Conservation (phyloP, 257 asterid species). For the Asclepias syriaca region DNA sequence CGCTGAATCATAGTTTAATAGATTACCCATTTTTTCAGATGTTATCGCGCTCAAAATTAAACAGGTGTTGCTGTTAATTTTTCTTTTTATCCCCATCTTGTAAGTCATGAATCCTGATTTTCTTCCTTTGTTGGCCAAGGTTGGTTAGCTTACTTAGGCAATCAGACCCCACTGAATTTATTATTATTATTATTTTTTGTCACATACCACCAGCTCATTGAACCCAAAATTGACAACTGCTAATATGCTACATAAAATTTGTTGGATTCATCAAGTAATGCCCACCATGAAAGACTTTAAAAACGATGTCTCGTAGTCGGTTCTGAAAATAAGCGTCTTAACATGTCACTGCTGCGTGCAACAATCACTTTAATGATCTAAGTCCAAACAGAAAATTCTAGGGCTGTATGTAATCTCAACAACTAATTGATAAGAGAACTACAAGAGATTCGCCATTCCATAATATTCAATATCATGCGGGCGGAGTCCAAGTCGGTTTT, state of each 20-base stretch:
- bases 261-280: background rate
- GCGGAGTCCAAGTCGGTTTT: background rate
- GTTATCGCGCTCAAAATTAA: too few relatives aligned
- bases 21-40: too few relatives aligned
- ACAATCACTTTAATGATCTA: background rate
- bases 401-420: background rate
- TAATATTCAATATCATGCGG: background rate
- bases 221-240: background rate
- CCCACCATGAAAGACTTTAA: background rate
- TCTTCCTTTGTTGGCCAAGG: too few relatives aligned
- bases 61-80: too few relatives aligned
- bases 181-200: too few relatives aligned
- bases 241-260: background rate
- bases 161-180: too few relatives aligned
- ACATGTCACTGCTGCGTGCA: background rate
- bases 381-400: background rate
- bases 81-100: too few relatives aligned
- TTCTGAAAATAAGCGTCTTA: background rate
- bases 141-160: too few relatives aligned
- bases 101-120: too few relatives aligned
- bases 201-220: too few relatives aligned
- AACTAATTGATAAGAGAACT: background rate
- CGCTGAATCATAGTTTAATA: background rate
- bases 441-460: background rate
- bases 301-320: background rate